Evolutionary conservation across 257 asterid genomes (phyloP), one percentile per base, ranked within the genome.

Genomic region (Ocimum tenuiflorum): DNA sequence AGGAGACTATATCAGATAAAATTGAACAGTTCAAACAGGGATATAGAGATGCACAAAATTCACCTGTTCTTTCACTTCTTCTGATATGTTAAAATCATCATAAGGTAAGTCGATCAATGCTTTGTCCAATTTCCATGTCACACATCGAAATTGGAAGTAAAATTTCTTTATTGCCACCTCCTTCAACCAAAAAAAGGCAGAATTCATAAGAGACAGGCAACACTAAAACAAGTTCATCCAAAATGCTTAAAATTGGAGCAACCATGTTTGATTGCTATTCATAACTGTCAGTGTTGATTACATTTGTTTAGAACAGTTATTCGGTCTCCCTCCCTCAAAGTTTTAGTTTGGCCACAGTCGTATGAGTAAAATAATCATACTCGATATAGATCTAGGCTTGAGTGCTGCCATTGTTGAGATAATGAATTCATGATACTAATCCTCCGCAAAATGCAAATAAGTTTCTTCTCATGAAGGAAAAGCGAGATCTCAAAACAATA

Each of bases 51-150:
- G 68, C 63, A 69, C 62, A 65, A 33, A 68, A 69, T 75, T 64
- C 39, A 88, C 99, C 95, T 94, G 99, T 71, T 89, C 99, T 60
- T 78, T 84, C 18, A 94, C 97, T 85, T 94, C 99, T 79, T 94
- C 97, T n/a, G 99, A 87, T 73, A 90, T 79, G 50, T 94, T 91
- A 60, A 87, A 82, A 39, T 85, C 84, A 60, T 74, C 85, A 52
- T 73, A 84, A 12, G 94, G 94, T 51, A 94, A 50, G 79, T 70
- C 78, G 24, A 75, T 80, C 67, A 94, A 65, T 1, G 91, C 86
- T 71, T 88, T 88, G 86, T 83, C 96, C 81, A 94, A 65, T 71
- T 86, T 89, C 91, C 88, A 85, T 0, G 99, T 88, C 77, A 94
- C 95, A 53, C 88, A 86, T 75, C 86, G 97, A 77, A 89, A 94